These are phyloP conservation scores for Amoeboaphelidium occidentale DNA, from an alignment of 371 early-diverging fungal species.

Conservation along the genomic window DNA sequence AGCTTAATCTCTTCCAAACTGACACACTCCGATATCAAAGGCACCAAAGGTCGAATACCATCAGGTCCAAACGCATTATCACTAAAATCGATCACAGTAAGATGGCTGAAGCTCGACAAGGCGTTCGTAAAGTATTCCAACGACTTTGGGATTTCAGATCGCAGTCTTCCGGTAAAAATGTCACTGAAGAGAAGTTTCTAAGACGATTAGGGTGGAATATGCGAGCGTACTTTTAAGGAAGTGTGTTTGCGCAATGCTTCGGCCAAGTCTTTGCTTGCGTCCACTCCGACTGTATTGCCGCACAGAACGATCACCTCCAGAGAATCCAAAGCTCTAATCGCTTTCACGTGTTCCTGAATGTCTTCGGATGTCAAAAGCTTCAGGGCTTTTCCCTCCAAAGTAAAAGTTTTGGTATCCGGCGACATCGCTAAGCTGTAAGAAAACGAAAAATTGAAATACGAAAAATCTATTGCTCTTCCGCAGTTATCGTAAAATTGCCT, in stretches of 20 bases:
- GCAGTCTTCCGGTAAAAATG: conserved; percentile 78
- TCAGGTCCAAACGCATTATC: conserved; percentile 95
- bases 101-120: conserved; percentile 38
- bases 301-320: too few species aligned
- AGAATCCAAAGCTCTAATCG: conserved; percentile 21
- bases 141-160: conserved; percentile 62
- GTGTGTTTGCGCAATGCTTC: conserved; percentile 35
- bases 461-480: too few species aligned
- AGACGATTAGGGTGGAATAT: neutral
- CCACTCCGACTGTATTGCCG: conserved; percentile 85
- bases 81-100: conserved; percentile 60
- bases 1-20: conserved; percentile 49
- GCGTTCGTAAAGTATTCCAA: conserved; percentile 62
- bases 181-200: conserved; percentile 22
- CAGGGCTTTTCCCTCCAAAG: conserved; percentile 13
- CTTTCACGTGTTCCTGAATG: conserved; percentile 40
- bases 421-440: too few species aligned
- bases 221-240: conserved; percentile 34
- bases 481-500: too few species aligned
- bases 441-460: too few species aligned
- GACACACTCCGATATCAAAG: conserved; percentile 49
- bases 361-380: conserved; percentile 65
- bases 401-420: too few species aligned
- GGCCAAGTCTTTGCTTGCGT: conserved; percentile 61
- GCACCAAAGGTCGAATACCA: conserved; percentile 63